phyloP scores from a whole-genome alignment of 2,329 filamentous ascomycete species.

The Biscogniauxia mediterranea region DNA sequence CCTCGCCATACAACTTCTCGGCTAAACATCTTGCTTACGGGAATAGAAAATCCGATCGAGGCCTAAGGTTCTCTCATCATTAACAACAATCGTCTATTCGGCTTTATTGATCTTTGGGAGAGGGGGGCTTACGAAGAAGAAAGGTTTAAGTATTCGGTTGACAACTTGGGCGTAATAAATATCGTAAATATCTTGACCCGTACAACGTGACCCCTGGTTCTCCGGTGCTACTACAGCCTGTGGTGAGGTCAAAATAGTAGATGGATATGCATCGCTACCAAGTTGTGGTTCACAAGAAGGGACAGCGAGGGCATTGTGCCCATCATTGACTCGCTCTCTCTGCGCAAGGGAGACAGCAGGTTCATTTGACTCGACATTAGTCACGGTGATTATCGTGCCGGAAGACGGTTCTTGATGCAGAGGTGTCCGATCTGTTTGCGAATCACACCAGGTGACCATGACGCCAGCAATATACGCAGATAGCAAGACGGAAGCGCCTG shows the following conservation, averaged over 20 bases:
- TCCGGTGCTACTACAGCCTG: neutral
- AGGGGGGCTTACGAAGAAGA: constrained; percentile 63
- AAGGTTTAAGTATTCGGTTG: constrained; percentile 59
- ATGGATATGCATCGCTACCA: neutral
- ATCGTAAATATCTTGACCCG: constrained; percentile 32
- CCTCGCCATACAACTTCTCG: constrained; percentile 68
- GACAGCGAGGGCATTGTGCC: constrained; percentile 4
- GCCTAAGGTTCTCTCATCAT: constrained; percentile 34
- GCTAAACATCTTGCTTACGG: constrained; percentile 67
- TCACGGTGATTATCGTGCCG: neutral
- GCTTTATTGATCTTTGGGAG: neutral
- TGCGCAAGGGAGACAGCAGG: neutral
- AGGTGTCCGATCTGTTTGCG: constrained; percentile 15
- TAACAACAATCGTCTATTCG: too few relatives aligned
- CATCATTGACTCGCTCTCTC: neutral
- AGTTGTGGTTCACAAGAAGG: neutral
- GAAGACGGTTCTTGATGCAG: neutral
- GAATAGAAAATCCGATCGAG: constrained; percentile 75
- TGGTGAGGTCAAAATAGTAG: neutral
- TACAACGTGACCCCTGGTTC: constrained; percentile 2
- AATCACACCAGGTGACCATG: constrained; percentile 59
- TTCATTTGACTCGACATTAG: neutral
- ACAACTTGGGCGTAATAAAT: constrained; percentile 40
- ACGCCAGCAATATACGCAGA: constrained; percentile 63
- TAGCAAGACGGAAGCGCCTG: constrained; percentile 62